phyloP scores from a whole-genome alignment of 768 basidiomycete genomes.

The Tricholoma bakamatsutake region DNA sequence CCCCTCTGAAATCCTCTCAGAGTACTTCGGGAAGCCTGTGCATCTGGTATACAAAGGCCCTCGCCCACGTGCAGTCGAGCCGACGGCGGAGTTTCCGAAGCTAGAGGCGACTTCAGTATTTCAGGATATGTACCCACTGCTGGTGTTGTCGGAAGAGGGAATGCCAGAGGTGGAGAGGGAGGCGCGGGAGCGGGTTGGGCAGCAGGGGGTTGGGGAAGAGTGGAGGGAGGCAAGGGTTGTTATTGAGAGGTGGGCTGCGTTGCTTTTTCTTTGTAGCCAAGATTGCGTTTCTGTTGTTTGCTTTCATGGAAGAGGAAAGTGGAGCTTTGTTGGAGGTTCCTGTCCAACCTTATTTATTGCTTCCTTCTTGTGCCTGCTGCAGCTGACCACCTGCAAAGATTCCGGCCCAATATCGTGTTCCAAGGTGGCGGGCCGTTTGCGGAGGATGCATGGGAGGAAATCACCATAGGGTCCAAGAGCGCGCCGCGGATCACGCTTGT shows the following conservation, averaged over 20 bases:
- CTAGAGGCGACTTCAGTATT: constrained; percentile 51
- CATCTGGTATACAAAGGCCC: constrained; percentile 67
- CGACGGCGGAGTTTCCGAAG: constrained; percentile 52
- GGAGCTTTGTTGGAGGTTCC: background rate
- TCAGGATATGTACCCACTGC: constrained; percentile 66
- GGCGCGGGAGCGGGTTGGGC: background rate
- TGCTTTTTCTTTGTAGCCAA: background rate
- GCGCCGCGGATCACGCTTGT: constrained; percentile 51
- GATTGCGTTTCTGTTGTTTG: background rate
- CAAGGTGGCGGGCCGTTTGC: constrained; percentile 63
- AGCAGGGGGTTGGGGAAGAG: constrained; percentile 9
- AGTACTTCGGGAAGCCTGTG: constrained; percentile 56
- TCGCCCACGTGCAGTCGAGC: constrained; percentile 39
- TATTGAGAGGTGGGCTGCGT: constrained; percentile 6
- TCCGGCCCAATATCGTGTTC: constrained; percentile 73
- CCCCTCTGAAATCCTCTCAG: constrained; percentile 51
- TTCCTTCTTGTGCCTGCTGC: background rate
- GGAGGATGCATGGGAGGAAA: constrained; percentile 66
- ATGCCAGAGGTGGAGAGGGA: constrained; percentile 32
- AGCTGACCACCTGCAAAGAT: constrained; percentile 33
- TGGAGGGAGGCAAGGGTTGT: constrained; percentile 10
- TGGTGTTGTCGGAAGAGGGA: constrained; percentile 66
- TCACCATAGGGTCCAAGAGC: constrained; percentile 40
- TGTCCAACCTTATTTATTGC: background rate
- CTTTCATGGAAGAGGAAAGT: background rate